Evolutionary conservation across 306 rosid species (phyloP), one percentile per base, ranked within the genome.

Genomic region (Glycyrrhiza uralensis): DNA sequence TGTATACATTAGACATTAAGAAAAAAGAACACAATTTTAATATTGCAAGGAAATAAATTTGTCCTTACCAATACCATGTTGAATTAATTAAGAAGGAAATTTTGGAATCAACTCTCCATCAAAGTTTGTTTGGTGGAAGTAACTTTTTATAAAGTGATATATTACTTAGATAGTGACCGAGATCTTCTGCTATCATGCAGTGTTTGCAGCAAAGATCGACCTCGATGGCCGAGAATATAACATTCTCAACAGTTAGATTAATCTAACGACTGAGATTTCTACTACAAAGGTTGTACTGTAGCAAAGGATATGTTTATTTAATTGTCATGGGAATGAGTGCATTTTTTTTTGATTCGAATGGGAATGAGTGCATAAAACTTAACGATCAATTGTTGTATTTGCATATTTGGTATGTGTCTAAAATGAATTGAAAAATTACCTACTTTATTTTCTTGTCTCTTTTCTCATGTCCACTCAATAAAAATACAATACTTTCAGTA

Each of bases 331-430:
- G n/a, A n/a, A n/a, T n/a, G n/a, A n/a, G n/a, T n/a, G n/a, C n/a
- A n/a, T 58, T 7, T 29, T 60, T 60, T n/a, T 38, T 62, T 29
- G 38, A 36, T 35, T 63, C 63, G 26, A 26, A 17, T 22, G 56
- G 39, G 52, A 49, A 60, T 14, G 29, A 2, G 32, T 28, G 10
- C 22, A 24, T 23, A 24, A 49, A 57, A 49, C 35, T 32, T 38
- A 51, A 23, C 4, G 14, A 22, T 1, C 19, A 50, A 39, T 41
- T 52, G 14, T 7, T 29, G 1, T 18, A n/a, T 76, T 66, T 57
- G 75, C 56, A 20, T 76, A 32, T 67, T 76, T 56, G 38, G 61
- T 0, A 73, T 59, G 24, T 20, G 24, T 20, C 29, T 5, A 66
- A 32, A 3, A 42, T 42, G 2, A 42, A 42, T 42, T 42, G 18